Evolutionary conservation across 2,329 filamentous ascomycete species (phyloP).

Genomic region (Neopestalotiopsis sp.): DNA sequence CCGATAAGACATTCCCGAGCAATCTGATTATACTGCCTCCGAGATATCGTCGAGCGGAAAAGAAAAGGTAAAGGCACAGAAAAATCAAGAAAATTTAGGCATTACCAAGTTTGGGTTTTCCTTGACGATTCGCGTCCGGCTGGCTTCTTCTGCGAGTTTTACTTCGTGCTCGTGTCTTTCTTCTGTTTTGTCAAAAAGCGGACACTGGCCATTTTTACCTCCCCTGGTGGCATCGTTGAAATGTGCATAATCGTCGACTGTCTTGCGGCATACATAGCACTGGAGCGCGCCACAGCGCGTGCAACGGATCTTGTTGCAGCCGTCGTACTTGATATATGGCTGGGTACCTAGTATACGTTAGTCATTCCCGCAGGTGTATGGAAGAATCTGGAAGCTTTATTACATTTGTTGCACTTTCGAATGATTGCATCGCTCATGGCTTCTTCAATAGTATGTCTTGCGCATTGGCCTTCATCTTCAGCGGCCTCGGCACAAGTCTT

Average conservation of each 20-base stretch:
- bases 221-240: constrained; percentile 63
- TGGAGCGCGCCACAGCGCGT: constrained; percentile 61
- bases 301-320: constrained; percentile 87
- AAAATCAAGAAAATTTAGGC: constrained; percentile 16
- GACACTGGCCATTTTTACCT: constrained; percentile 62
- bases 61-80: background rate
- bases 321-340: constrained; percentile 78
- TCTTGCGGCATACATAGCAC: constrained; percentile 76
- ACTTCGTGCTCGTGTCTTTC: constrained; percentile 69
- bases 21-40: background rate
- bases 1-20: background rate
- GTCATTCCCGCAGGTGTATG: background rate
- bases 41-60: background rate
- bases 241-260: constrained; percentile 67
- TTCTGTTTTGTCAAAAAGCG: constrained; percentile 69
- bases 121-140: constrained; percentile 58
- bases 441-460: constrained; percentile 76
- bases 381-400: constrained; percentile 22
- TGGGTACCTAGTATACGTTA: constrained; percentile 53
- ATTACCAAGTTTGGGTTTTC: constrained; percentile 65
- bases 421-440: constrained; percentile 84
- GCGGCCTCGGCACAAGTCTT: constrained; percentile 72
- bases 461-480: constrained; percentile 62
- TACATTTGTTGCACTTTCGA: constrained; percentile 73
- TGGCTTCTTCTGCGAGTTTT: constrained; percentile 62